These are phyloP conservation scores for Crithidia bombi DNA, from an alignment of 208 protist genomes.

Conservation along the genomic window DNA sequence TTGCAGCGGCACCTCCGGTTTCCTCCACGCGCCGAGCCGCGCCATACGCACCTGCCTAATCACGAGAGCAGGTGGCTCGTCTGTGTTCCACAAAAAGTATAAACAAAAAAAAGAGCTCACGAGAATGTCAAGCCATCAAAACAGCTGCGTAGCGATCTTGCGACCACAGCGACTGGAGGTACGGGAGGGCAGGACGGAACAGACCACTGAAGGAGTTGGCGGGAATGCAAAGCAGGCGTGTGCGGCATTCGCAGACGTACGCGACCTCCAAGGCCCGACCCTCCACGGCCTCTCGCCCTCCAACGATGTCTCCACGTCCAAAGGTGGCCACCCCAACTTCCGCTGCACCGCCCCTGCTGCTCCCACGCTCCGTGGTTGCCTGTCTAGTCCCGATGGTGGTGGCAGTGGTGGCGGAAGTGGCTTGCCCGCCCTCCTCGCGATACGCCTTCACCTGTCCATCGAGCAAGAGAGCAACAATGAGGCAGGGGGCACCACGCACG, in stretches of 20 bases:
- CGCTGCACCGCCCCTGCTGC: not conserved
- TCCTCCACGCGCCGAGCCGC: too few relatives aligned
- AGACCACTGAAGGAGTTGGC: slow-evolving; percentile 17
- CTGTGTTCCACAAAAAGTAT: not conserved
- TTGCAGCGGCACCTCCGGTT: too few relatives aligned
- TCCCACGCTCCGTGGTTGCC: not conserved
- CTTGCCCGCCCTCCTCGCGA: not conserved
- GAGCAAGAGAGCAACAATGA: slow-evolving; percentile 10
- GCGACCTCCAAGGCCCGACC: not conserved
- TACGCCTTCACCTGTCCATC: slow-evolving; percentile 20
- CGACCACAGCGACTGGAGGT: slow-evolving; percentile 15
- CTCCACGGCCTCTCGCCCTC: slow-evolving; percentile 19
- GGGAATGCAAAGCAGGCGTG: slow-evolving; percentile 16
- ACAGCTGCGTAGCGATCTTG: slow-evolving; percentile 17
- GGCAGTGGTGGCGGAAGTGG: too few relatives aligned
- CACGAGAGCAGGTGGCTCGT: not conserved
- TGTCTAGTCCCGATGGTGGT: too few relatives aligned
- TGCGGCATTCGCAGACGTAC: slow-evolving; percentile 21
- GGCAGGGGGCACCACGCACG: slow-evolving; percentile 1
- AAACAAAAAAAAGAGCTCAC: not conserved
- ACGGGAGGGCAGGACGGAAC: slow-evolving; percentile 16
- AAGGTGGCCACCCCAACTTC: slow-evolving; percentile 23
- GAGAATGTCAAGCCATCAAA: too few relatives aligned
- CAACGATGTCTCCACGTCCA: slow-evolving; percentile 15
- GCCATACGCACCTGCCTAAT: not conserved